Percentiles rank a stretch among this genome's conserved stretches.
These are phyloP conservation scores for Aspergillus carlsbadensis DNA, from an alignment of 495 filamentous ascomycete species.

Conservation along the genomic window DNA sequence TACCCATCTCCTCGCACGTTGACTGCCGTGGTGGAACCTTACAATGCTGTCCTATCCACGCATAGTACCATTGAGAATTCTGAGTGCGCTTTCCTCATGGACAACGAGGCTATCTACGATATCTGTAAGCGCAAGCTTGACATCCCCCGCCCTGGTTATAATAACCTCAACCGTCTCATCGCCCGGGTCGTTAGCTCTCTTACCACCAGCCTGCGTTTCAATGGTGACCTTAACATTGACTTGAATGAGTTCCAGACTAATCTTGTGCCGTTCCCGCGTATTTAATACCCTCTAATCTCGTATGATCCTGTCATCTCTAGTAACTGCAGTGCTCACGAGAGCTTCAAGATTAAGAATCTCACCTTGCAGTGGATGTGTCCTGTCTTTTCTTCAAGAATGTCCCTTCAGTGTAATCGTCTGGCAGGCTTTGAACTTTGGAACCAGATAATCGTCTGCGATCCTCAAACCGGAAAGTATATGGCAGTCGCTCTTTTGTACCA, in stretches of 20 bases:
- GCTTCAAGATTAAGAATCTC: constrained; percentile 54
- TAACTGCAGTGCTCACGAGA: constrained; percentile 90
- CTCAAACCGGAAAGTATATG: no score
- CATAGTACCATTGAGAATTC: constrained; percentile 99
- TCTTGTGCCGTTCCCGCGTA: constrained; percentile 99
- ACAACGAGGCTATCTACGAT: constrained; percentile 99
- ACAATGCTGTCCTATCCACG: constrained; percentile 97
- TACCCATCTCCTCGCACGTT: constrained; percentile 99
- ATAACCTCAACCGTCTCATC: constrained; percentile 98
- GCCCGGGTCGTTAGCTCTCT: constrained; percentile 99
- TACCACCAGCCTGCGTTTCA: constrained; percentile 97
- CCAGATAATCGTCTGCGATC: no score
- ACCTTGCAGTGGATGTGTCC: not conserved
- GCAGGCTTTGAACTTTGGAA: no score
- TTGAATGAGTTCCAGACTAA: constrained; percentile 99
- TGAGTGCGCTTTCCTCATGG: constrained; percentile 99
- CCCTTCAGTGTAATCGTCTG: not conserved
- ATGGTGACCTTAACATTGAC: constrained; percentile 98
- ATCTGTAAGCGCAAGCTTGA: constrained; percentile 99
- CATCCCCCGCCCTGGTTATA: constrained; percentile 95
- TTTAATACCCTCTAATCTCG: constrained; percentile 85
- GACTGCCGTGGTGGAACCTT: constrained; percentile 98
- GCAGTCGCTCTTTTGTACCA: no score
- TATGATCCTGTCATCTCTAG: constrained; percentile 80
- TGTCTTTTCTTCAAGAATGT: not conserved